Evolutionary conservation across 441 rosid species (phyloP), one percentile per base, ranked within the genome.

Genomic region (Flueggea neowawraea): DNA sequence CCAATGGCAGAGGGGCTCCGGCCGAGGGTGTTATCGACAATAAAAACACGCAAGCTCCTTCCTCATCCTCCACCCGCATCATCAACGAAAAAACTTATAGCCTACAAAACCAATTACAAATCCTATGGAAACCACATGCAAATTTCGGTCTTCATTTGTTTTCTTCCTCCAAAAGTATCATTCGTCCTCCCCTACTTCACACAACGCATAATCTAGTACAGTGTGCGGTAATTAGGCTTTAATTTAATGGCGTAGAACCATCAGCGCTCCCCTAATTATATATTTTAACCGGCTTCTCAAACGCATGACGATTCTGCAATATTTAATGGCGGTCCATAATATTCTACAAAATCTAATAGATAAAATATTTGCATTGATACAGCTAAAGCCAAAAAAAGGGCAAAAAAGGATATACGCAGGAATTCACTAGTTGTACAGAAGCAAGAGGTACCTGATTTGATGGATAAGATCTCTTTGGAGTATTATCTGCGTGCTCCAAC

Each of bases 231-330:
- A 36, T 58, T 55, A 62, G 54, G 44, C 60, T 64, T 69, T n/a
- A 5, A 60, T 36, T 43, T 60, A 72, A 68, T 14, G 63, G 55
- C 52, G 75, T 70, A 55, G 57, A 53, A 67, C 51, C 70, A 63
- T 60, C 75, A 63, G 75, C 77, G 66, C 66, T 68, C 66, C 56
- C 61, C 80, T 86, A 95, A 77, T 89, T 89, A 85, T 89, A 91
- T 73, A 95, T 95, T 70, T 81, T 95, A 72, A 91, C 93, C 11
- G 98, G 86, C 85, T 84, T 95, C 84, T 89, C 97, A 70, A 62
- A 84, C 5, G 91, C 69, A 66, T 87, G 96, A 17, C 95, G 97
- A 73, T 86, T 91, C 96, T 91, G 87, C 84, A 85, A 69, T 28
- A 61, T 53, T 50, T 10, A 16, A 16, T 5, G 16, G 10, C 15